Evolutionary conservation across 306 rosid genomes (phyloP).

Genomic region (Vachellia collinsii): DNA sequence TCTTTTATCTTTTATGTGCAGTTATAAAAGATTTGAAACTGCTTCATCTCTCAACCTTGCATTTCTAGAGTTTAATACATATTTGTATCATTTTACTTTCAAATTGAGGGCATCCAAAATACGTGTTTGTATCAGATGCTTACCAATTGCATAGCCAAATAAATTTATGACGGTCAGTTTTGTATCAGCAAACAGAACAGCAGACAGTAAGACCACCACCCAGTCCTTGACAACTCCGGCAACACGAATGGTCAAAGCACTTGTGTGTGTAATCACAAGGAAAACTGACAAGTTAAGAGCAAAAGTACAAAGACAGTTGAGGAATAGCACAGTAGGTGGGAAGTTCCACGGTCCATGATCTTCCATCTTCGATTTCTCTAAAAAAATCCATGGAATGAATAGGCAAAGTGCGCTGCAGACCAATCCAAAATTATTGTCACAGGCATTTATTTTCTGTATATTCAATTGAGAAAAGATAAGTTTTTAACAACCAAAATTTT

Average conservation of each 20-base stretch:
- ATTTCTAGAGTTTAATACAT: not conserved
- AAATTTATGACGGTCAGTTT: slow-evolving; percentile 89
- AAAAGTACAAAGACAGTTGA: slow-evolving; percentile 94
- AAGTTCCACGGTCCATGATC: slow-evolving; percentile 82
- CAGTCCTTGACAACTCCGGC: slow-evolving; percentile 99
- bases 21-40: slow-evolving; percentile 15
- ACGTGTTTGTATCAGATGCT: slow-evolving; percentile 38
- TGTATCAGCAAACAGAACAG: slow-evolving; percentile 91
- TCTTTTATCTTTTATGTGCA: slow-evolving; percentile 16
- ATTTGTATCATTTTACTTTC: not conserved
- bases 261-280: slow-evolving; percentile 95
- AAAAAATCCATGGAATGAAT: slow-evolving; percentile 91
- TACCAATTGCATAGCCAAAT: slow-evolving; percentile 92
- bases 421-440: slow-evolving; percentile 33
- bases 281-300: slow-evolving; percentile 97
- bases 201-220: slow-evolving; percentile 95
- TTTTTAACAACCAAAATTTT: slow-evolving; percentile 14
- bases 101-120: not conserved
- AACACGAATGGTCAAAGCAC: slow-evolving; percentile 98
- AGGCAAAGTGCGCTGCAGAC: slow-evolving; percentile 90
- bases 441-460: slow-evolving; percentile 7
- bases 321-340: slow-evolving; percentile 74
- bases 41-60: slow-evolving; percentile 26
- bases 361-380: slow-evolving; percentile 89
- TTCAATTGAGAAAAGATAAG: slow-evolving; percentile 22